Percentiles rank a stretch among this genome's conserved stretches.
phyloP scores from a whole-genome alignment of 73 alveolate genomes.

The Paramecium primaurelia region DNA sequence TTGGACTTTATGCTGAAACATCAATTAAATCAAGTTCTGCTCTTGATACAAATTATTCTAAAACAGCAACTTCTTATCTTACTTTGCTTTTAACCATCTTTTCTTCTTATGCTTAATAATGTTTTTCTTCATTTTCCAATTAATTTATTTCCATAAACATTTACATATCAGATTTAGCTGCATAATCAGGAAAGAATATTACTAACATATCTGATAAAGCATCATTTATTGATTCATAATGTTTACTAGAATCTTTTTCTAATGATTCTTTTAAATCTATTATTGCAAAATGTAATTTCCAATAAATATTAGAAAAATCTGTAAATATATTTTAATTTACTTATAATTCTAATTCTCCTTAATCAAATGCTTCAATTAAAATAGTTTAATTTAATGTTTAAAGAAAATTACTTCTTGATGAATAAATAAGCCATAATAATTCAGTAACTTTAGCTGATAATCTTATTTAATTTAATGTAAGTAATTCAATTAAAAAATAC shows the following conservation, averaged over 20 bases:
- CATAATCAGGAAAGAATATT: constrained; percentile 36
- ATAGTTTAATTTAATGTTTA: constrained; percentile 1
- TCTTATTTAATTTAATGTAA: not conserved
- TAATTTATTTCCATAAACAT: constrained; percentile 36
- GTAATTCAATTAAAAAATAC: not conserved
- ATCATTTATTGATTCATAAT: constrained; percentile 24
- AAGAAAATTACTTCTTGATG: not conserved
- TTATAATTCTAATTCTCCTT: not conserved
- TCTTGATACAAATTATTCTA: not conserved
- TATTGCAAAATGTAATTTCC: constrained; percentile 40
- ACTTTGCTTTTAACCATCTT: constrained; percentile 24
- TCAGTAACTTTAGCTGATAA: constrained; percentile 35
- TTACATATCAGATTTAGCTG: constrained; percentile 49
- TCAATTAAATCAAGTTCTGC: not conserved
- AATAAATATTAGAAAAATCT: constrained; percentile 28
- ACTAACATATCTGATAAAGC: constrained; percentile 40
- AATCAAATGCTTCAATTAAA: not conserved
- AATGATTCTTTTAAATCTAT: not conserved
- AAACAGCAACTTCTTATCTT: not conserved
- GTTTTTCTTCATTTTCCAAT: constrained; percentile 42
- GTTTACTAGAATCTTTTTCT: not conserved
- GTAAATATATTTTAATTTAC: not conserved
- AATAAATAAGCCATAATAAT: not conserved
- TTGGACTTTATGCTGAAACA: not conserved
- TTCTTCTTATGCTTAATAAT: constrained; percentile 20